Evolutionary conservation across 2,329 filamentous ascomycete species (phyloP).

Genomic region (Atkinsonella texensis): DNA sequence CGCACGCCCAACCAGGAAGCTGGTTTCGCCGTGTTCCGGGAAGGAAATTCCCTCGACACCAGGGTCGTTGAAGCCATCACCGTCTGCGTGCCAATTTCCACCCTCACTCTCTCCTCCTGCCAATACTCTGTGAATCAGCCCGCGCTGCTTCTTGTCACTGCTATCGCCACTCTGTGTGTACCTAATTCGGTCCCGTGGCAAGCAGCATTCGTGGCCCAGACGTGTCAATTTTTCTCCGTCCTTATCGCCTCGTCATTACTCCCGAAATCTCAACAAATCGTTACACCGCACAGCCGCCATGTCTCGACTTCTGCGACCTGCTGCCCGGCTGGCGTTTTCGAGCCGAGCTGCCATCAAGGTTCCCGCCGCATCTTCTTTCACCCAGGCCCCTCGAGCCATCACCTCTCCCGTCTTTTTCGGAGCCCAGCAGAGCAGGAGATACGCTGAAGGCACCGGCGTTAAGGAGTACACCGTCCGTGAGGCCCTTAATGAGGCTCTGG

Average conservation of each 20-base stretch:
- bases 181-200: constrained; percentile 2
- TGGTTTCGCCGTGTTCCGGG: constrained; percentile 10
- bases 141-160: neutral
- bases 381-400: constrained; percentile 21
- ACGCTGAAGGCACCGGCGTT: constrained; percentile 45
- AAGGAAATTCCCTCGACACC: constrained; percentile 11
- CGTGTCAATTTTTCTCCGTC: constrained; percentile 3
- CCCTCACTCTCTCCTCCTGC: neutral
- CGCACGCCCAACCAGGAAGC: constrained; percentile 7
- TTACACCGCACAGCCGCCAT: constrained; percentile 20
- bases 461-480: constrained; percentile 98
- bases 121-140: neutral
- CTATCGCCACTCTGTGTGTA: neutral
- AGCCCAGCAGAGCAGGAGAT: constrained; percentile 38
- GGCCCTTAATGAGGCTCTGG: constrained; percentile 93
- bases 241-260: neutral
- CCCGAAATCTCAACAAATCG: constrained; percentile 6
- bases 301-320: constrained; percentile 41
- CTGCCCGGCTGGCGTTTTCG: constrained; percentile 34
- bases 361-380: constrained; percentile 23
- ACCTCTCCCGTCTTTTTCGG: constrained; percentile 26
- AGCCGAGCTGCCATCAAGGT: constrained; percentile 24
- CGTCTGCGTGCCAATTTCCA: constrained; percentile 1
- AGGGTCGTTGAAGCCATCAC: constrained; percentile 6
- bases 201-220: constrained; percentile 9